Conservation (phyloP, 805 yeast species). For the Torulaspora delbrueckii region DNA sequence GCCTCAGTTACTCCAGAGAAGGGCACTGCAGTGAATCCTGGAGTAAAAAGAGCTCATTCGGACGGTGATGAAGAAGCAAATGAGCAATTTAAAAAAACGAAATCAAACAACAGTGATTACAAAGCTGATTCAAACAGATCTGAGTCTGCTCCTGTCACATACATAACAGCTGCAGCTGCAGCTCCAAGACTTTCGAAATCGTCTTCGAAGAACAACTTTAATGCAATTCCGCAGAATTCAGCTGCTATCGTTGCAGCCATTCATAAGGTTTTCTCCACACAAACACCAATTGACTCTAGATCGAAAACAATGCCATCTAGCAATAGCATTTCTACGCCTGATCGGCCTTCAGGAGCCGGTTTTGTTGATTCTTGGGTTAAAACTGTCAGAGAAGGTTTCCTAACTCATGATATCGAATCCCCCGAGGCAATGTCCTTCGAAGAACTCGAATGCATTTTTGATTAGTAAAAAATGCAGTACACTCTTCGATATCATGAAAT, state of each 20-base stretch:
- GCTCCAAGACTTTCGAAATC: slow-evolving; percentile 74
- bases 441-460: slow-evolving; percentile 53
- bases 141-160: slow-evolving; percentile 14
- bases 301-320: not conserved
- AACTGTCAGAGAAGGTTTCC: slow-evolving; percentile 70
- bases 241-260: slow-evolving; percentile 74
- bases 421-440: slow-evolving; percentile 76
- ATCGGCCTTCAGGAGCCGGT: not conserved
- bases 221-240: slow-evolving; percentile 46
- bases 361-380: slow-evolving; percentile 48
- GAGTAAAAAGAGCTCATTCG: slow-evolving; percentile 7
- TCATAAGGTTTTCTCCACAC: slow-evolving; percentile 37
- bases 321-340: not conserved
- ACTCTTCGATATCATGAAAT: not conserved
- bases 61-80: not conserved
- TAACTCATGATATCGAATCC: slow-evolving; percentile 69
- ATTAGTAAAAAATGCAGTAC: slow-evolving; percentile 12
- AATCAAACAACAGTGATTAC: not conserved
- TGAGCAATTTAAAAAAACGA: slow-evolving; percentile 4
- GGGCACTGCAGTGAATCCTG: not conserved
- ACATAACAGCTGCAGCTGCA: slow-evolving; percentile 73
- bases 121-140: not conserved
- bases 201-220: slow-evolving; percentile 25
- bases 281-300: slow-evolving; percentile 27
- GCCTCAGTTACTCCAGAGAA: slow-evolving; percentile 5